Evolutionary conservation across 306 rosid genomes (phyloP), one percentile per base, ranked within the genome.

Genomic region (Vicia villosa): DNA sequence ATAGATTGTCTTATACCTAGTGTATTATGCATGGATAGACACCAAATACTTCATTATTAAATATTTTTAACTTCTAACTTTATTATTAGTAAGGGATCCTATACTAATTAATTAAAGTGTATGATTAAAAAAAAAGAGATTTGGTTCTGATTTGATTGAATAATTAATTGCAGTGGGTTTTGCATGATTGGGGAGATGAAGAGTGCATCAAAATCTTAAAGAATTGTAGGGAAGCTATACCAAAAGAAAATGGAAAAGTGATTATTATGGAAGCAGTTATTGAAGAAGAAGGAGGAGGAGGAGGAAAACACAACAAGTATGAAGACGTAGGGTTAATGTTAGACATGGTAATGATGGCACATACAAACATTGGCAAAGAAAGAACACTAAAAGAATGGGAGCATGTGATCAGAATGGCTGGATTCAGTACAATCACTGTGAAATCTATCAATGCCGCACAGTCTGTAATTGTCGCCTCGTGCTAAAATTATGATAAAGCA

Each of bases 271-370:
- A 85, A 22, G 75, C 74, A 1, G 81, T 85, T 43, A 60, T 85
- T n/a, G n/a, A n/a, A 28, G 87, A 77, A 30, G 81, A 80, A 69
- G 77, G n/a, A n/a, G n/a, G n/a, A n/a, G n/a, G 19, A 3, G 74
- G 10, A 2, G 60, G 11, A 2, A 58, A 74, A 4, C 28, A 73
- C 5, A 34, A 75, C 4, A 47, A 65, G 28, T 55, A 77, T 8
- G 51, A 65, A 21, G 86, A 87, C 5, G 79, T 84, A 17, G 73
- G 86, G 4, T 49, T 91, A 73, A 66, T 71, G 84, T 54, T 87
- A 6, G 94, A 91, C 37, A 79, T 82, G 87, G 72, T 74, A 6
- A 82, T 87, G 94, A 84, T 91, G 83, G 88, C 90, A 0, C 82
- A 82, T 22, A 87, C 91, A 0, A 63, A 56, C 5, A 54, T 7